Conservation (phyloP, 352 stramenopile genomes). For the Phytophthora cactorum region DNA sequence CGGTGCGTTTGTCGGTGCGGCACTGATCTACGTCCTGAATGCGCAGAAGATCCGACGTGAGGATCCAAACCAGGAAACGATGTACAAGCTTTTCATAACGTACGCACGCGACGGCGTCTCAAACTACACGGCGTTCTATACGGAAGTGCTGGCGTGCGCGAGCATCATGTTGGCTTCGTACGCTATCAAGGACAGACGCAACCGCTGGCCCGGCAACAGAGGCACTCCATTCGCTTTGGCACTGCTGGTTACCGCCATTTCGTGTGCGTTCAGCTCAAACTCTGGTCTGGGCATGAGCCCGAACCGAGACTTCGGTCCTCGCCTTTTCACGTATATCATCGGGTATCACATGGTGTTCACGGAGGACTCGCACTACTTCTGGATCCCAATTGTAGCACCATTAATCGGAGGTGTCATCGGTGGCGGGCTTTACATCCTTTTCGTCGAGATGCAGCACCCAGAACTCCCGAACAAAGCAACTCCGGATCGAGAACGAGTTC, state of each 20-base stretch:
- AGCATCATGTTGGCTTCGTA: constrained; percentile 42
- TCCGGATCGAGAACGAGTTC: constrained; percentile 1
- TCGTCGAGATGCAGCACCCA: constrained; percentile 60
- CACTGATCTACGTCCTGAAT: constrained; percentile 38
- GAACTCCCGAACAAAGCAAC: constrained; percentile 20
- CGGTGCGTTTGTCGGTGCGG: constrained; percentile 30
- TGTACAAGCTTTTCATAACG: constrained; percentile 38
- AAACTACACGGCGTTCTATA: constrained; percentile 39
- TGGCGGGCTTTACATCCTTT: constrained; percentile 43
- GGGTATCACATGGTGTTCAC: constrained; percentile 54
- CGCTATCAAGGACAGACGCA: constrained; percentile 31
- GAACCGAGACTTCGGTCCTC: constrained; percentile 55
- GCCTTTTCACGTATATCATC: constrained; percentile 38
- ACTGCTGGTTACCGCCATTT: constrained; percentile 45
- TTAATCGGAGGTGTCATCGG: constrained; percentile 44
- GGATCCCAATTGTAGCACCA: constrained; percentile 55
- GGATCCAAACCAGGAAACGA: constrained; percentile 31
- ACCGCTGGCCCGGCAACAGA: constrained; percentile 30
- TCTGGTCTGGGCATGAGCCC: constrained; percentile 55
- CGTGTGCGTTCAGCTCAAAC: constrained; percentile 47
- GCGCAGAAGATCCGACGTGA: constrained; percentile 30
- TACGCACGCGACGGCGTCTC: constrained; percentile 29
- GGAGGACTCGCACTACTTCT: constrained; percentile 44
- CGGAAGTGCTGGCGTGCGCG: constrained; percentile 35
- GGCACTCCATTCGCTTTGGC: constrained; percentile 37